Base-by-base conservation (phyloP, 2,329 filamentous ascomycete species). In the Diplodia sapinea region DNA sequence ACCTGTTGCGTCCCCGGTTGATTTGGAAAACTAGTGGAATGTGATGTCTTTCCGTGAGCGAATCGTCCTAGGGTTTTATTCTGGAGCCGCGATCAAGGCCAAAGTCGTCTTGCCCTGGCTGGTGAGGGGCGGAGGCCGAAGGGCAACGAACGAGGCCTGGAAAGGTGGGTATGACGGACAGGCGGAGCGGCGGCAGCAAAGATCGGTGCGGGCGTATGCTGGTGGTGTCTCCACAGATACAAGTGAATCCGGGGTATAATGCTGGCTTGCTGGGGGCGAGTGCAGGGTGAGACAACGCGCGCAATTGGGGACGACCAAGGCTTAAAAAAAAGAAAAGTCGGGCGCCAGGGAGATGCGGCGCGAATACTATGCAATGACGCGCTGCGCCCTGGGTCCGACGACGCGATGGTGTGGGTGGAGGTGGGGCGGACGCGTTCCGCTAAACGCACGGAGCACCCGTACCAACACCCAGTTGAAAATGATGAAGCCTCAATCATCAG, bases 341-440 rank as follows among this genome's bases (percentile, higher is more conserved):
- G 26, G 33, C 23, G 38, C n/a, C 38, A 55, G 33, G 43, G 43
- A 29, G 23, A 26, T 43, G 38, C 31, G 23, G 43, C 11, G 59
- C 62, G 51, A 38, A 56, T 43, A 47, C 23, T 23, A 26, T 59
- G 55, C 55, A 26, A 59, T 62, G 57, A 62, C 57, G 57, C 57
- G 56, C 56, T 43, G 56, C 56, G 26, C 6, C 17, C 15, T 43
- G 43, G 33, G 15, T 33, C 43, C 17, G 49, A 40, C 20, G 47
- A 64, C 50, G 50, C 51, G 62, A 26, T 6, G 51, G 6, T 29
- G 62, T 40, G 62, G 23, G 29, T 7, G 17, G 59, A 31, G 33
- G 57, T 49, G 40, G 57, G 40, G 57, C 57, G 38, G 57, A 31
- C 56, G 55, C 55, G 55, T 59, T 59, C 33, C 36, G 23, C 33